Conservation (phyloP, 768 basidiomycete species). For the Mycena venus region DNA sequence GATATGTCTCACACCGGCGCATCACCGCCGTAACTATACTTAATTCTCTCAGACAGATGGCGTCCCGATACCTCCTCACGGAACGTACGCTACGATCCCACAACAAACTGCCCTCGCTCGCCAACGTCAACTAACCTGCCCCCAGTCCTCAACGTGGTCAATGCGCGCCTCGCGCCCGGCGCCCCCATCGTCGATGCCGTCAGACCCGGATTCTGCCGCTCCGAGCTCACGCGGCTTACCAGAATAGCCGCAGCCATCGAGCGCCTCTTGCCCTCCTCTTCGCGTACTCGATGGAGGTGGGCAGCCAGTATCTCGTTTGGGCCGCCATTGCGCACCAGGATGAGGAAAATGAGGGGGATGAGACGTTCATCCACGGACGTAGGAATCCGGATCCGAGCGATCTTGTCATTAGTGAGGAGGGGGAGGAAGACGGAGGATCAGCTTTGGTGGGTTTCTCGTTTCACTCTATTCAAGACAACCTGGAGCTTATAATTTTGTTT, state of each 20-base stretch:
- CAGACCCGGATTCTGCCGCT: slow-evolving; percentile 37
- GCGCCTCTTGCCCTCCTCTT: neutral
- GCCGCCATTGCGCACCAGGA: slow-evolving; percentile 30
- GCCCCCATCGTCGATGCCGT: slow-evolving; percentile 28
- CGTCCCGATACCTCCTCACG: neutral
- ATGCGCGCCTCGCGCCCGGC: slow-evolving; percentile 13
- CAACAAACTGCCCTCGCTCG: too few relatives aligned
- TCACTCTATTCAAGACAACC: too few relatives aligned
- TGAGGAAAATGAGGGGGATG: slow-evolving; percentile 3
- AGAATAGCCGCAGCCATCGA: neutral
- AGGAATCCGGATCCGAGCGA: slow-evolving; percentile 37
- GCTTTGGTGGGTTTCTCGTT: slow-evolving; percentile 31
- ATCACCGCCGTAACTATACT: neutral
- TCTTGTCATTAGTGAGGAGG: slow-evolving; percentile 33
- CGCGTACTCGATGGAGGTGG: slow-evolving; percentile 36
- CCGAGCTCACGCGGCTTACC: slow-evolving; percentile 24
- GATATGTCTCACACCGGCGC: too few relatives aligned
- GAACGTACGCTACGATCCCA: neutral
- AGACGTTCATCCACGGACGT: slow-evolving; percentile 21
- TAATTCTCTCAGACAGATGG: neutral
- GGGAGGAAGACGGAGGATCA: slow-evolving; percentile 28
- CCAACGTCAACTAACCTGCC: neutral
- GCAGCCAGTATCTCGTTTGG: slow-evolving; percentile 37
- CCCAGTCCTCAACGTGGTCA: slow-evolving; percentile 35
- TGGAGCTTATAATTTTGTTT: too few relatives aligned